A percentile compares a stretch with the other conserved stretches of the same genome.
Conservation (phyloP, 768 basidiomycete species). For the Chiua virens region DNA sequence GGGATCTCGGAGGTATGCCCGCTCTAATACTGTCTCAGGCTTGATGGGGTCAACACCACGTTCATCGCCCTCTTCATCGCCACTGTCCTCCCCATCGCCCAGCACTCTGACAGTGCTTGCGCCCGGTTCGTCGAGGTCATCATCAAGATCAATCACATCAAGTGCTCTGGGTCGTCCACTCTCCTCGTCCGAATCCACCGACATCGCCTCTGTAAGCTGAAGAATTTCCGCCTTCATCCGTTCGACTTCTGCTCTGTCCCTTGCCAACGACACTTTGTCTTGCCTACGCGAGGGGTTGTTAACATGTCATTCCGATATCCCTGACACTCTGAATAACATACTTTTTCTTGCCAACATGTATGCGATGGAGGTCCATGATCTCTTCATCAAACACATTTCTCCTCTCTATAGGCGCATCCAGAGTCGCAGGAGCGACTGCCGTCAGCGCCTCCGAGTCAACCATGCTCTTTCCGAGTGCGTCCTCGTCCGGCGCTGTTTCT, state of each 20-base stretch:
- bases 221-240: slow-evolving; percentile 84
- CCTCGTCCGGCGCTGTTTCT: slow-evolving; percentile 55
- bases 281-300: slow-evolving; percentile 35
- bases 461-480: slow-evolving; percentile 22
- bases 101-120: slow-evolving; percentile 43
- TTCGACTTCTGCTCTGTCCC: slow-evolving; percentile 61
- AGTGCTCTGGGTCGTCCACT: slow-evolving; percentile 23
- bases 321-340: slow-evolving; percentile 28
- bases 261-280: slow-evolving; percentile 43
- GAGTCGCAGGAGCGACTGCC: not conserved
- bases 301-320: slow-evolving; percentile 1
- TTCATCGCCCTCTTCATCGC: slow-evolving; percentile 37
- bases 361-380: slow-evolving; percentile 56
- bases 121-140: slow-evolving; percentile 50
- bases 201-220: slow-evolving; percentile 66
- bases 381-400: slow-evolving; percentile 78
- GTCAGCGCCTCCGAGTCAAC: not conserved
- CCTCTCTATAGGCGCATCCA: slow-evolving; percentile 41
- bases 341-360: slow-evolving; percentile 69
- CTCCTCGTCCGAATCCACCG: slow-evolving; percentile 65
- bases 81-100: slow-evolving; percentile 58
- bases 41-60: slow-evolving; percentile 27
- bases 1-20: slow-evolving; percentile 73
- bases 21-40: slow-evolving; percentile 68
- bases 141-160: slow-evolving; percentile 46